Percentiles rank a stretch among this genome's conserved stretches.
Conservation (phyloP, 805 yeast species). For the Saccharomycopsis fodiens region DNA sequence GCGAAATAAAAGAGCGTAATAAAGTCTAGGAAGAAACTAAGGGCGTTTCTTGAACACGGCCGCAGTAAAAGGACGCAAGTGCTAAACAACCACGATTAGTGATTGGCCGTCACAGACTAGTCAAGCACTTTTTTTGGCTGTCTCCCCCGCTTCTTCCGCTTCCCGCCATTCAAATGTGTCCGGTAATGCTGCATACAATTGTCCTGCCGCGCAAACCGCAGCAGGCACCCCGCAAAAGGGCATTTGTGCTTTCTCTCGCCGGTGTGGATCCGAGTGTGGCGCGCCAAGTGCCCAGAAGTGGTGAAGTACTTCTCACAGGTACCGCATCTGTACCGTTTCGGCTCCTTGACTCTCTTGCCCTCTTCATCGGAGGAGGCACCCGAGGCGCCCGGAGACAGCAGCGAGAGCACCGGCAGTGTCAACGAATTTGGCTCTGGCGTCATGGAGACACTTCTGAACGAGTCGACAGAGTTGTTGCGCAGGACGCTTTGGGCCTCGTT, state of each 20-base stretch:
- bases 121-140: no score
- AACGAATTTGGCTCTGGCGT: neutral
- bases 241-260: conserved; percentile 88
- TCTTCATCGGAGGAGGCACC: neutral
- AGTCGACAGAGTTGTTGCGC: no score
- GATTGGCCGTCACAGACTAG: no score
- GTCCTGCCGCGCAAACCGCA: conserved; percentile 85
- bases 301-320: conserved; percentile 61
- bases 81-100: no score
- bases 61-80: no score
- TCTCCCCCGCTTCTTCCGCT: conserved; percentile 11
- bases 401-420: neutral
- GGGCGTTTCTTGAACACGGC: no score
- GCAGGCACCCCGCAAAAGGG: conserved; percentile 74
- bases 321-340: conserved; percentile 43
- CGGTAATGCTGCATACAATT: conserved; percentile 90
- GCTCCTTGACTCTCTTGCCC: conserved; percentile 5
- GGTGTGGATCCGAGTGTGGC: conserved; percentile 84
- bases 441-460: no score
- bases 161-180: conserved; percentile 48
- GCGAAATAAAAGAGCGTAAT: no score
- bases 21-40: no score
- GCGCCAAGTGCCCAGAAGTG: conserved; percentile 85
- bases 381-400: conserved; percentile 1
- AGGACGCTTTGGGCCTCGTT: neutral